Base-by-base conservation (phyloP, 75 land plant species). In the Sequoiadendron giganteum region DNA sequence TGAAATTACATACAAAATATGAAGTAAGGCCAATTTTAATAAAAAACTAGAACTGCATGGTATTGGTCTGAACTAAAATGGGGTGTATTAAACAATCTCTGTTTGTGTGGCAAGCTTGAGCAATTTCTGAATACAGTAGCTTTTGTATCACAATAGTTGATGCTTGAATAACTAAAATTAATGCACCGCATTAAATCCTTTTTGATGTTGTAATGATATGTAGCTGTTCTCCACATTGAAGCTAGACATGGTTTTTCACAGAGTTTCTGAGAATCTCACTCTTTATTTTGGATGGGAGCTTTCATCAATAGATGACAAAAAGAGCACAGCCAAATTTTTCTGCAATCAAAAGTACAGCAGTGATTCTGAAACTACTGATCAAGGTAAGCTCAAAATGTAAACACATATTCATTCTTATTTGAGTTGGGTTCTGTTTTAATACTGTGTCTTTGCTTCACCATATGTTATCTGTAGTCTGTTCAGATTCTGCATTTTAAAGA, bases 211-310 rank as follows among this genome's bases (percentile, higher is more conserved):
- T 30, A 7, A 73, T 73, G 77, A 73, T 73, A 73, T 73, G 34
- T 34, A 73, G 77, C 38, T 30, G 77, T 73, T 34, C 34, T 73
- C 38, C 77, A 73, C 38, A 32, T 13, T 73, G 28, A 34, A 73
- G 11, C 38, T 73, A 73, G 15, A 73, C 77, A 73, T 73, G 48
- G 43, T 82, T 82, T 82, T 82, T 42, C 49, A 42, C 77, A 73
- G 77, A 73, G 48, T 19, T 42, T 82, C 84, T 18, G 48, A 82
- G 84, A 80, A 89, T 77, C 68, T 89, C 55, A 30, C 34, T 80
- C 79, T 83, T 65, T 87, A 91, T 72, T 91, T 91, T 75, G 91
- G 84, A 81, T 91, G 72, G 81, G 91, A 91, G 32, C 34, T 91
- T 38, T 81, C 81, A 30, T 39, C 89, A 9, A 86, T 91, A 61